Evolutionary conservation across 768 basidiomycete genomes (phyloP).

Genomic region (Lentinula lateritia): DNA sequence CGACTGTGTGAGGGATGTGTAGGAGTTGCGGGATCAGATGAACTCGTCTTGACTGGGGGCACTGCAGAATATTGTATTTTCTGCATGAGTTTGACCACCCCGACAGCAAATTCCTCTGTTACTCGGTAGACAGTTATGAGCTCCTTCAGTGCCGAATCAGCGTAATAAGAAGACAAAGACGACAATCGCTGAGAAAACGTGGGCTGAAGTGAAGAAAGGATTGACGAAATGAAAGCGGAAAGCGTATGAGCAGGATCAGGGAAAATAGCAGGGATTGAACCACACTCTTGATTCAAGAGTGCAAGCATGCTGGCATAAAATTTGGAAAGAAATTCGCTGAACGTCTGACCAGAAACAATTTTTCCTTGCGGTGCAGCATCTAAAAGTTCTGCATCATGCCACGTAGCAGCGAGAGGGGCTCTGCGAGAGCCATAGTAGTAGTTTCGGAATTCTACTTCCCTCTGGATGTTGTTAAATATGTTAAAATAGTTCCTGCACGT

Average conservation of each 20-base stretch:
- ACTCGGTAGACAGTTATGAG: constrained; percentile 66
- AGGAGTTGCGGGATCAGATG: constrained; percentile 11
- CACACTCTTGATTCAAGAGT: constrained; percentile 65
- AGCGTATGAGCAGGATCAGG: constrained; percentile 76
- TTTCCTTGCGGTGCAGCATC: constrained; percentile 40
- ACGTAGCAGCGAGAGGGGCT: constrained; percentile 54
- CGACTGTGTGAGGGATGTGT: constrained; percentile 29
- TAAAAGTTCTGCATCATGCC: constrained; percentile 55
- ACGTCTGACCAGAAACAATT: constrained; percentile 27
- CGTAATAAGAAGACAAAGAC: constrained; percentile 59
- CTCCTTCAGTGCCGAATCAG: constrained; percentile 56
- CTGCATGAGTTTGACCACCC: constrained; percentile 71
- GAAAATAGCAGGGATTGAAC: constrained; percentile 78
- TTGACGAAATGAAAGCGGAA: constrained; percentile 77
- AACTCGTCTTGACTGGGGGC: constrained; percentile 18
- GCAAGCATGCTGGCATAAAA: constrained; percentile 71
- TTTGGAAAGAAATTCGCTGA: constrained; percentile 63
- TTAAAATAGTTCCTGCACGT: constrained; percentile 74
- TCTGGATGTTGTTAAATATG: constrained; percentile 88
- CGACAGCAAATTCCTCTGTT: constrained; percentile 79
- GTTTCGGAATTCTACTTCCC: constrained; percentile 87
- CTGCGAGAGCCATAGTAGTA: constrained; percentile 91
- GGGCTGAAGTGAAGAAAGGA: constrained; percentile 74
- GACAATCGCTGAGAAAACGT: constrained; percentile 77
- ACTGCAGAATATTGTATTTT: constrained; percentile 46